Percentiles rank a stretch among this genome's conserved stretches.
phyloP scores from a whole-genome alignment of 805 yeast genomes.

The Ogataea haglerorum region DNA sequence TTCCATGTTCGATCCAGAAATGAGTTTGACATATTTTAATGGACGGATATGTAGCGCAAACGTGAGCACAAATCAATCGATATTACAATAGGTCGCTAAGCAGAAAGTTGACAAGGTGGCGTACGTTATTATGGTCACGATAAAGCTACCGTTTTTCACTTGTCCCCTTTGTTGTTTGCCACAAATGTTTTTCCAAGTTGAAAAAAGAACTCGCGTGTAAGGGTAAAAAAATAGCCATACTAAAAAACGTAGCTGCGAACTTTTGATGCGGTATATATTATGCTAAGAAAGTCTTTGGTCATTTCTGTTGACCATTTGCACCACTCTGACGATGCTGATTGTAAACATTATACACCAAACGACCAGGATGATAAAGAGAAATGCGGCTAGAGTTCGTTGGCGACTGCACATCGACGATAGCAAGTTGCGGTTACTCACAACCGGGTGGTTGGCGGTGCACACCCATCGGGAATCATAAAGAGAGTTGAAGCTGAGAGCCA shows the following conservation, averaged over 20 bases:
- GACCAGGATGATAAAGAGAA: conserved; percentile 68
- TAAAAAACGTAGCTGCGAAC: conserved; percentile 4
- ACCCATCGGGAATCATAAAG: conserved; percentile 82
- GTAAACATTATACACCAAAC: conserved; percentile 86
- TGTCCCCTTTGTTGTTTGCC: conserved; percentile 14
- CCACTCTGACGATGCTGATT: conserved; percentile 77
- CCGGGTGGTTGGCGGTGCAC: conserved; percentile 36
- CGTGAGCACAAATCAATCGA: background rate
- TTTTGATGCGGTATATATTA: conserved; percentile 8
- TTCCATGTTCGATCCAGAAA: conserved; percentile 54
- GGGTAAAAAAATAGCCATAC: background rate
- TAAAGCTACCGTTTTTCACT: background rate
- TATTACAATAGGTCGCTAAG: background rate
- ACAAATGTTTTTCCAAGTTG: conserved; percentile 11
- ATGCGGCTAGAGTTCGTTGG: conserved; percentile 75
- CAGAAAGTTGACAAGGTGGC: background rate
- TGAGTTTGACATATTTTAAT: conserved; percentile 20
- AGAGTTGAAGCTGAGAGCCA: conserved; percentile 82
- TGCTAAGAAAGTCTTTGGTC: conserved; percentile 12
- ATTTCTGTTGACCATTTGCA: conserved; percentile 50
- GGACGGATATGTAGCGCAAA: background rate
- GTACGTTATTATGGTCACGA: background rate
- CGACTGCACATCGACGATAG: conserved; percentile 62
- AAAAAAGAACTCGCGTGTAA: conserved; percentile 13
- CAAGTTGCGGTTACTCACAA: conserved; percentile 22